Evolutionary conservation across 1,284 basidiomycete genomes (phyloP), one percentile per base, ranked within the genome.

Genomic region (Bondarzewia mesenterica): DNA sequence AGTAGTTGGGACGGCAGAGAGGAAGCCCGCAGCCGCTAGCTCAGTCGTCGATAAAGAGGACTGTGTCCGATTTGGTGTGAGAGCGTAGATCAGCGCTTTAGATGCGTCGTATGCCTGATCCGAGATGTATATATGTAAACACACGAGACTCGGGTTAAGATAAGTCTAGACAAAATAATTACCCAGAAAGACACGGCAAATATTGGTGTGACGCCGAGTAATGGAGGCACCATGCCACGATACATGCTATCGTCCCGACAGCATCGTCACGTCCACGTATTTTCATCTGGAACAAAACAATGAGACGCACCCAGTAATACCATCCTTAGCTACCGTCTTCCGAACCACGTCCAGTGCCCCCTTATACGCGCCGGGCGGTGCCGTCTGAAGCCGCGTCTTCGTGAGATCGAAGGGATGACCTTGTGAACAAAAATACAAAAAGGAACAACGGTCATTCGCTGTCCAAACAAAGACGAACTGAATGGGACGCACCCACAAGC

Each of bases 151-250:
- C 8, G 8, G 20, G 36, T n/a, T n/a, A n/a, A n/a, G n/a, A n/a
- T n/a, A n/a, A n/a, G n/a, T n/a, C n/a, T n/a, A 26, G 25, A 27
- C 14, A 43, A 15, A 15, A 29, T 35, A 63, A 77, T 53, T 63
- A 91, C 92, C 93, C 94, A 98, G 75, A 99, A 99, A 3, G 93
- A 97, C 41, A 99, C 74, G 12, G 96, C 96, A 63, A 99, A 99
- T 63, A 99, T 99, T 43, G 96, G 96, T 2, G 96, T 98, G 26
- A 99, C 93, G 47, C 96, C 96, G 32, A 97, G 73, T 54, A 99
- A 71, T 45, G 96, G 96, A 22, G 96, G 95, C 3, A 95, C 88
- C 71, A 99, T 94, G 35, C 95, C 95, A 57, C 95, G 89, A 68
- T 98, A 99, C 67, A 99, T 68, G 29, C 93, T 95, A 49, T 23